Percentiles rank a stretch among this genome's conserved stretches.
Evolutionary conservation across 176 grass and related monocot species (phyloP).

Genomic region (Tillandsia fasciculata): DNA sequence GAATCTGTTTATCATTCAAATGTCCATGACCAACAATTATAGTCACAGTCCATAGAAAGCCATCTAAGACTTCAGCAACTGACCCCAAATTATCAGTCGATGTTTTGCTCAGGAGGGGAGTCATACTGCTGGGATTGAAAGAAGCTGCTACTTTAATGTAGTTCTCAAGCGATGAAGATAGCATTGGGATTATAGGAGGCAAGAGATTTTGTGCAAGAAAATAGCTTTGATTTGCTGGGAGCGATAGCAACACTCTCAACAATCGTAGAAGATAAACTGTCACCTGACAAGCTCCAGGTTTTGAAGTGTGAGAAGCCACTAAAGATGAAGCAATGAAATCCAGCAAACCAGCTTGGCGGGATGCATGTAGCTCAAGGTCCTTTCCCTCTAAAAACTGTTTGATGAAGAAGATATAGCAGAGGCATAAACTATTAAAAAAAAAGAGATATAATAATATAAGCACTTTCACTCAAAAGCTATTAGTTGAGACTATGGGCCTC

Average conservation of each 20-base stretch:
- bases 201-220: slow-evolving; percentile 96
- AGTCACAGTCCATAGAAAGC: slow-evolving; percentile 84
- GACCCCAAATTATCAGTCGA: slow-evolving; percentile 69
- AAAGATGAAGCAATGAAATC: slow-evolving; percentile 89
- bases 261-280: slow-evolving; percentile 72
- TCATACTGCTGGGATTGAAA: slow-evolving; percentile 50
- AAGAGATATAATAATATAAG: no score
- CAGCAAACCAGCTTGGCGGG: slow-evolving; percentile 89
- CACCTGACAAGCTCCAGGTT: slow-evolving; percentile 93
- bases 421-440: slow-evolving; percentile 5
- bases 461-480: no score
- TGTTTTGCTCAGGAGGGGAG: slow-evolving; percentile 45
- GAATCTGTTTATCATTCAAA: slow-evolving; percentile 58
- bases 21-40: slow-evolving; percentile 72
- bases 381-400: slow-evolving; percentile 91
- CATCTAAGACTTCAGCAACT: slow-evolving; percentile 82
- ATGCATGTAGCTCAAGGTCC: slow-evolving; percentile 83
- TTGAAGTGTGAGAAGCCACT: slow-evolving; percentile 91
- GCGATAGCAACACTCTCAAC: slow-evolving; percentile 59
- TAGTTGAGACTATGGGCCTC: no score
- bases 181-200: slow-evolving; percentile 94
- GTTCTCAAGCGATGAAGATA: slow-evolving; percentile 91
- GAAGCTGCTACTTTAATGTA: slow-evolving; percentile 97
- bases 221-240: slow-evolving; percentile 83
- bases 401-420: slow-evolving; percentile 20